Percentiles rank a stretch among this genome's conserved stretches.
Conservation (phyloP, 768 basidiomycete genomes). For the Agaricus blazei region DNA sequence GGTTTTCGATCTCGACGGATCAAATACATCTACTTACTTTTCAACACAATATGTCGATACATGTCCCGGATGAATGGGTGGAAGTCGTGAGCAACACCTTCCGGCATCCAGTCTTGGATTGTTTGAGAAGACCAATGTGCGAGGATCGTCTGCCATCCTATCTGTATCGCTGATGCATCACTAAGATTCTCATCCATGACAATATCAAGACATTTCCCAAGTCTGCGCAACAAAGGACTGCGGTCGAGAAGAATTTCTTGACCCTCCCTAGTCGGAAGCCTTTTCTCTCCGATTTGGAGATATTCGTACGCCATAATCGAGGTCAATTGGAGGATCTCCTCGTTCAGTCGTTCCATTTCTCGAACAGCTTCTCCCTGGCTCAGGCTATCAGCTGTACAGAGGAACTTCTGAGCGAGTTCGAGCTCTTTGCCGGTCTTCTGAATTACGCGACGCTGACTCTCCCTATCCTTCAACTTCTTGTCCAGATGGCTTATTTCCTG, state of each 20-base stretch:
- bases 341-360: slow-evolving; percentile 37
- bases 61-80: not conserved
- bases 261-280: not conserved
- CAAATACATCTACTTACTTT: not conserved
- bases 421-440: slow-evolving; percentile 31
- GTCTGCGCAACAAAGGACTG: not conserved
- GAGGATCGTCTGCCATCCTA: slow-evolving; percentile 8
- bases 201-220: not conserved
- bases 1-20: not conserved
- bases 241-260: not conserved
- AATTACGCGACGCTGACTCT: slow-evolving; percentile 20
- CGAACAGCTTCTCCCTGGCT: slow-evolving; percentile 39
- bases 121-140: not conserved
- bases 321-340: slow-evolving; percentile 41
- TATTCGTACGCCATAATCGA: slow-evolving; percentile 36
- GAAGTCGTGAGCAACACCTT: not conserved
- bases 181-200: not conserved
- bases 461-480: slow-evolving; percentile 15
- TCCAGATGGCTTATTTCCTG: slow-evolving; percentile 17
- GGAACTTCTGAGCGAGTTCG: slow-evolving; percentile 35
- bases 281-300: slow-evolving; percentile 2
- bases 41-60: not conserved
- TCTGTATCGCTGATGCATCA: slow-evolving; percentile 3
- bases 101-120: not conserved
- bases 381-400: slow-evolving; percentile 37